phyloP scores from a whole-genome alignment of 129 eudicot genomes.

The Escallonia herrerae region DNA sequence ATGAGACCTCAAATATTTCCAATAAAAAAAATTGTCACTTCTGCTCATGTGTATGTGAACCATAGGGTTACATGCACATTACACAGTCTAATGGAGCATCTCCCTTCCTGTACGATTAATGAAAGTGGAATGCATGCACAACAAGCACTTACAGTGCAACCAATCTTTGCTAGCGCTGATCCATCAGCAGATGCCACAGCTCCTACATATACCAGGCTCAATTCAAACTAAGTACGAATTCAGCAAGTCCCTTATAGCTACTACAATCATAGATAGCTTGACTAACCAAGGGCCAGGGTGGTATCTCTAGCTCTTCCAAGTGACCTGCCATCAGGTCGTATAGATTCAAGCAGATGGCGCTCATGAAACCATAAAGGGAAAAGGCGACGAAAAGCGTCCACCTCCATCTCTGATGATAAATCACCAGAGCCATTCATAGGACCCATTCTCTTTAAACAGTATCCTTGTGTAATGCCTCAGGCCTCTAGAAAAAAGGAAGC shows the following conservation, averaged over 20 bases:
- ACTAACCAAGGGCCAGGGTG: conserved; percentile 62
- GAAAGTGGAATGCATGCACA: no score
- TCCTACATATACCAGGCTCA: conserved; percentile 35
- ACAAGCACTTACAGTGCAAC: conserved; percentile 61
- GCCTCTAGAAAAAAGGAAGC: no score
- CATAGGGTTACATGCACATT: no score
- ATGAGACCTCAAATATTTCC: not conserved
- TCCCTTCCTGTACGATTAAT: no score
- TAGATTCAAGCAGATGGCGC: conserved; percentile 65
- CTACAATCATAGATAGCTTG: not conserved
- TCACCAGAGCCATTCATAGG: conserved; percentile 43
- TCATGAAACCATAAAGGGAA: conserved; percentile 80
- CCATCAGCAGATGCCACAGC: conserved; percentile 96
- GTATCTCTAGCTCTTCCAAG: conserved; percentile 85
- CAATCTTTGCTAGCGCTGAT: conserved; percentile 82
- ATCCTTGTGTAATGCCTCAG: no score
- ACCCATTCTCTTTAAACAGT: conserved; percentile 26
- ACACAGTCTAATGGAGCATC: no score
- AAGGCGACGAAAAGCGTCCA: conserved; percentile 80
- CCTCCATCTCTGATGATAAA: conserved; percentile 84
- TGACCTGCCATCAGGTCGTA: conserved; percentile 79
- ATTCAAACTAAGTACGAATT: not conserved
- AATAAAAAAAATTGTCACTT: not conserved
- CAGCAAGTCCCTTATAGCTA: not conserved
- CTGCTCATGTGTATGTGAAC: not conserved